Base-by-base conservation (phyloP, 495 filamentous ascomycete genomes). In the Lophiotrema nucula region DNA sequence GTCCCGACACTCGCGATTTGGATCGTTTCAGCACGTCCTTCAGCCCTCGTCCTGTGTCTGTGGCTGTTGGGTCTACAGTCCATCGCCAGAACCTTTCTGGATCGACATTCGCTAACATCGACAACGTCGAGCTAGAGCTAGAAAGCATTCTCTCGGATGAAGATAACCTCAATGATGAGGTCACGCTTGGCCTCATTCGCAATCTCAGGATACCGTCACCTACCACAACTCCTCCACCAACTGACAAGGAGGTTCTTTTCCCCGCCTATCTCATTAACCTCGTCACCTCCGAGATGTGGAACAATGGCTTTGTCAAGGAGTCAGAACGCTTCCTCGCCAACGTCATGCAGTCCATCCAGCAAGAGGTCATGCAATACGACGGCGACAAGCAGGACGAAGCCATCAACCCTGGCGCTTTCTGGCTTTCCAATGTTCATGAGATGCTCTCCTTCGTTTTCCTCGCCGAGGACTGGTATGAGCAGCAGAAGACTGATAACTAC, bases 401-500 rank as follows among this genome's bases (percentile, higher is more conserved):
- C 22, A 87, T 97, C 74, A 97, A 96, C 70, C 90, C 92, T 47
- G 93, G 93, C 47, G 90, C 93, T 38, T 99, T 99, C 81, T 99
- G 93, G 93, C 79, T 99, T 13, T 97, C 93, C 23, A 99, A 99
- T 70, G 93, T 99, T 31, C 93, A 99, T 69, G 93, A 99, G 76
- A 99, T 97, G 95, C 85, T 99, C 46, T 97, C 95, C 1, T 99
- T 99, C 69, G 93, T 99, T 37, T 99, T 97, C 83, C 81, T 99
- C 55, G 93, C 93, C 6, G 93, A 99, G 71, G 93, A 97, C 72
- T 99, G 93, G 93, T 99, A 99, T 64, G 93, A 97, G 77, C 88
- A 91, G 24, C 93, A 99, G 71, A 99, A 99, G 81, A 95, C 91
- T 44, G 95, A 97, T 69, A 96, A 99, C 67, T 96, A 92, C 72